These are phyloP conservation scores for Euphorbia peplus DNA, from an alignment of 345 rosid genomes.

Conservation along the genomic window DNA sequence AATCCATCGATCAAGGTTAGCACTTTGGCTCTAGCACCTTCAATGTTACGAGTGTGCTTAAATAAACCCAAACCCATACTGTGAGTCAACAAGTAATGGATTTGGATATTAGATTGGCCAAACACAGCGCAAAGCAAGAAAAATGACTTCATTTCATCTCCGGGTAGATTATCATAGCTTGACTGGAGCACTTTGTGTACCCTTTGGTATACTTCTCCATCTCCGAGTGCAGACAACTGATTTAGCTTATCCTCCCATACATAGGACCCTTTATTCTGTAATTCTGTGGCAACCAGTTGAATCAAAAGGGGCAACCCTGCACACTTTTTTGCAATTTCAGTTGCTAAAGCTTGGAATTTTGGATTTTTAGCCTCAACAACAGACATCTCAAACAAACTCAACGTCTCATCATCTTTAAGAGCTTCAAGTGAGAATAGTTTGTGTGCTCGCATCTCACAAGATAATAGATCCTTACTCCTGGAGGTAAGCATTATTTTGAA, in stretches of 20 bases:
- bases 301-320: slow-evolving; percentile 23
- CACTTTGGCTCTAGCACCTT: slow-evolving; percentile 16
- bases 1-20: background rate
- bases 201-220: background rate
- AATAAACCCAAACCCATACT: slow-evolving; percentile 20
- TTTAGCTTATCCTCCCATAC: background rate
- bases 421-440: background rate
- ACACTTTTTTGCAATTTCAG: slow-evolving; percentile 6
- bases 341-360: background rate
- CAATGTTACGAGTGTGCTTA: background rate
- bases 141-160: background rate
- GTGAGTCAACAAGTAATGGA: slow-evolving; percentile 11
- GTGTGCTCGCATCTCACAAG: background rate
- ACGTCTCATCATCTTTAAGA: slow-evolving; percentile 7
- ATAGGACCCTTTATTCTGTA: background rate
- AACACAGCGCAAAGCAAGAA: slow-evolving; percentile 11
- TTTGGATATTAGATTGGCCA: background rate
- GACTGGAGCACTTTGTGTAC: background rate
- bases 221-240: background rate
- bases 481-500: slow-evolving; percentile 3
- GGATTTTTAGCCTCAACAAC: background rate
- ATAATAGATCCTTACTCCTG: background rate
- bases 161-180: background rate
- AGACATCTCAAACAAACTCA: background rate
- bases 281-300: slow-evolving; percentile 9